These are phyloP conservation scores for Fraxinus cuspidata DNA, from an alignment of 257 asterid species.

Conservation along the genomic window DNA sequence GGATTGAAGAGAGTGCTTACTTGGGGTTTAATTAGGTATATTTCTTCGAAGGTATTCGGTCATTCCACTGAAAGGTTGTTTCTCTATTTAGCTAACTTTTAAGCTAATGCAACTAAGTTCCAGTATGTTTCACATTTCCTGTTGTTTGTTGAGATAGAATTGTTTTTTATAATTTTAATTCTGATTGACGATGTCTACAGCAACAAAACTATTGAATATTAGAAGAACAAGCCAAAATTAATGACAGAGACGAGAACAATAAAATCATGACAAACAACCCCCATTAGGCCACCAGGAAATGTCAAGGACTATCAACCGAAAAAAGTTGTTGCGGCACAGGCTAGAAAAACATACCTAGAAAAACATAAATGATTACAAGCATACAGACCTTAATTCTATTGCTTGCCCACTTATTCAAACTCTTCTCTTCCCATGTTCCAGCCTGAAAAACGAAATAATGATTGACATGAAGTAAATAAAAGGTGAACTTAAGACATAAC, in stretches of 20 bases:
- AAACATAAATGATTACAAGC: not conserved
- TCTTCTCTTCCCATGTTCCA: slow-evolving; percentile 61
- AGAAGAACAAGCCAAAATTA: not conserved
- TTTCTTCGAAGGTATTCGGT: not conserved
- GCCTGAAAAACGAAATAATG: slow-evolving; percentile 33
- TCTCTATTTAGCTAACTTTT: not conserved
- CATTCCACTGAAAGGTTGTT: not conserved
- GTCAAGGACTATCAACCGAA: not conserved
- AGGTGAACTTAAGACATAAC: not conserved
- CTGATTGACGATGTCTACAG: not conserved
- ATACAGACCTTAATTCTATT: slow-evolving; percentile 46
- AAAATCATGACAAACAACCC: not conserved
- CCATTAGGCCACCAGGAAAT: not conserved
- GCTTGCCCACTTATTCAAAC: slow-evolving; percentile 49
- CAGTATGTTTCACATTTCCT: not conserved
- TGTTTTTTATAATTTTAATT: too few species aligned
- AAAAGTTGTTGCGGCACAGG: not conserved
- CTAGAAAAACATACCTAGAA: not conserved
- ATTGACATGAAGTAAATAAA: not conserved
- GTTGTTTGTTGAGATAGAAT: not conserved
- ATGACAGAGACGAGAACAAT: not conserved
- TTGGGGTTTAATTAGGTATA: not conserved
- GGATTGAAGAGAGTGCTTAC: not conserved
- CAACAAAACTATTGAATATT: not conserved
- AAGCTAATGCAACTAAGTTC: not conserved